phyloP scores from a whole-genome alignment of 2,329 filamentous ascomycete species.

The Septoria linicola region DNA sequence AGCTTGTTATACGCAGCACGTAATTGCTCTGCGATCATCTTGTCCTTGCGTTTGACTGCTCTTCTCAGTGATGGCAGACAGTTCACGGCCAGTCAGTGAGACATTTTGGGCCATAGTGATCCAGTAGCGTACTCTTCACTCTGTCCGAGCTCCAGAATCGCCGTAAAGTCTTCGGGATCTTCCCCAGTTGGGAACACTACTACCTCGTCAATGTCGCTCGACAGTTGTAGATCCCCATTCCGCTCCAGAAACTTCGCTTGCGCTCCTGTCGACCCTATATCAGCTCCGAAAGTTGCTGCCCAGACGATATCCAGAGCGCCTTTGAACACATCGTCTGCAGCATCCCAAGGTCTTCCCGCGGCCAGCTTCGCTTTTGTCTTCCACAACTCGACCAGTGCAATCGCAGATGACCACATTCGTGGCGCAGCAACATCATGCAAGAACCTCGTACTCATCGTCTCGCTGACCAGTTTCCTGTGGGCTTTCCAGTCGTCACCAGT shows the following conservation, averaged over 20 bases:
- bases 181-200: slow-evolving; percentile 24
- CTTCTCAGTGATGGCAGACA: slow-evolving; percentile 12
- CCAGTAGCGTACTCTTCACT: slow-evolving; percentile 25
- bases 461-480: slow-evolving; percentile 32
- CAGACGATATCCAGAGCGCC: slow-evolving; percentile 44
- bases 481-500: slow-evolving; percentile 31
- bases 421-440: slow-evolving; percentile 34
- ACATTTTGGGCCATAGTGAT: slow-evolving; percentile 28
- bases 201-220: slow-evolving; percentile 8
- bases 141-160: slow-evolving; percentile 28
- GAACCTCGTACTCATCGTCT: slow-evolving; percentile 34
- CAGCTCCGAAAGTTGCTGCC: slow-evolving; percentile 40
- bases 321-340: slow-evolving; percentile 38
- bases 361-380: slow-evolving; percentile 34
- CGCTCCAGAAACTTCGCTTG: slow-evolving; percentile 17
- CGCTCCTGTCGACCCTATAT: slow-evolving; percentile 33
- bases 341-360: slow-evolving; percentile 37
- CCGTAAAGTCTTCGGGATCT: slow-evolving; percentile 26
- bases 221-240: slow-evolving; percentile 8
- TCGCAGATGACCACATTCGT: slow-evolving; percentile 30
- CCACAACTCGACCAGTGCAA: slow-evolving; percentile 37
- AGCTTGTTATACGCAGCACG: slow-evolving; percentile 34
- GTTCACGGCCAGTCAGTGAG: slow-evolving; percentile 29
- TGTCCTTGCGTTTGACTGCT: slow-evolving; percentile 30
- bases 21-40: slow-evolving; percentile 39